Conservation (phyloP, 75 land plant genomes). For the Selaginella moellendorffii region DNA sequence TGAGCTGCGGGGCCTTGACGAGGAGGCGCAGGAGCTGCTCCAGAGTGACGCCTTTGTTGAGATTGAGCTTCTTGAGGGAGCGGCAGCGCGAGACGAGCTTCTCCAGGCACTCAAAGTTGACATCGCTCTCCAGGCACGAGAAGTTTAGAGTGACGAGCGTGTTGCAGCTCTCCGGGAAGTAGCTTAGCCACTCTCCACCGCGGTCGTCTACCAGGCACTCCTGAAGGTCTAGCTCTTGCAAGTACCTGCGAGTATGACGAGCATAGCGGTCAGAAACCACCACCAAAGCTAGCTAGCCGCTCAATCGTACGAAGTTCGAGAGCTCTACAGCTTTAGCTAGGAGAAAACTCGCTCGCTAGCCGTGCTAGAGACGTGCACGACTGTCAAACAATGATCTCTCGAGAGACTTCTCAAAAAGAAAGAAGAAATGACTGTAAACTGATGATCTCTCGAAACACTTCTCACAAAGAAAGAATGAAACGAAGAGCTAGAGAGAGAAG, state of each 20-base stretch:
- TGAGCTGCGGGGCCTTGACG: slow-evolving; percentile 48
- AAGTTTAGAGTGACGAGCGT: slow-evolving; percentile 39
- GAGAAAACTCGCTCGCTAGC: background rate
- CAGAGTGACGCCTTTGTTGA: slow-evolving; percentile 36
- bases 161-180: slow-evolving; percentile 37
- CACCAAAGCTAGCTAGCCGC: no score
- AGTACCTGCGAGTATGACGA: background rate
- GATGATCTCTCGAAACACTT: background rate
- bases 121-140: slow-evolving; percentile 32
- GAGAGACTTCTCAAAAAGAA: background rate
- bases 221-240: slow-evolving; percentile 53
- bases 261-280: background rate
- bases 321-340: background rate
- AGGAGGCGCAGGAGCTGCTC: slow-evolving; percentile 37
- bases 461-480: background rate
- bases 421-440: background rate
- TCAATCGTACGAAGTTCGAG: no score
- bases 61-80: slow-evolving; percentile 28
- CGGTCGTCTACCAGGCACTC: slow-evolving; percentile 42
- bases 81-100: slow-evolving; percentile 42
- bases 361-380: background rate
- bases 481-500: background rate
- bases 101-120: slow-evolving; percentile 46
- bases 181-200: slow-evolving; percentile 49
- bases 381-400: background rate